Conservation (phyloP, 345 rosid genomes). For the Arabidopsis suecica region DNA sequence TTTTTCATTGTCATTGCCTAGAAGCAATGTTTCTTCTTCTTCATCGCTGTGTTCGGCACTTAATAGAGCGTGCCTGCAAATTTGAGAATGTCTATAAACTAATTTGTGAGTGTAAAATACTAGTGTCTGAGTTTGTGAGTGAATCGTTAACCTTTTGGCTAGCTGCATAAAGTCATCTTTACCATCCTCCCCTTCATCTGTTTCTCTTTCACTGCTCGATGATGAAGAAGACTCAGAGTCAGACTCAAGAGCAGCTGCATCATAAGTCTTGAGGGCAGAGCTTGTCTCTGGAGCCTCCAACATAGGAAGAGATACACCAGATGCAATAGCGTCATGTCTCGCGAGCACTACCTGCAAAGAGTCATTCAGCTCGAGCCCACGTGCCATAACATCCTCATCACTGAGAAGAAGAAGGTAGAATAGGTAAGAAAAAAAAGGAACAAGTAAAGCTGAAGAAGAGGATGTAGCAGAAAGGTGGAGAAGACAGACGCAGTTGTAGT, state of each 20-base stretch:
- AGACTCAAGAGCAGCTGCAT: conserved; percentile 40
- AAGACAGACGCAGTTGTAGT: conserved; percentile 77
- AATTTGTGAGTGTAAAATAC: neutral
- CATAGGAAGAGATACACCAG: conserved; percentile 66
- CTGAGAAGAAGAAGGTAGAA: conserved; percentile 53
- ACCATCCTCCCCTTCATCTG: conserved; percentile 73
- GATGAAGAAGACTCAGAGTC: conserved; percentile 50
- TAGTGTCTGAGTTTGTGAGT: conserved; percentile 5
- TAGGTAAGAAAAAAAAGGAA: neutral
- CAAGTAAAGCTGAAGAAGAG: neutral
- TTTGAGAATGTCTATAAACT: conserved; percentile 27
- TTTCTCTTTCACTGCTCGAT: conserved; percentile 47
- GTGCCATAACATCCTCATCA: conserved; percentile 85
- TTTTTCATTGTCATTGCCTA: conserved; percentile 22
- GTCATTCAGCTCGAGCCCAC: conserved; percentile 89
- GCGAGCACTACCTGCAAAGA: conserved; percentile 73
- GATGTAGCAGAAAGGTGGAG: conserved; percentile 1
- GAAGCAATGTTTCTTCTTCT: conserved; percentile 41
- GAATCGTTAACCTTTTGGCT: conserved; percentile 68
- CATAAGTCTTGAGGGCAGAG: conserved; percentile 45
- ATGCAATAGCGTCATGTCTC: conserved; percentile 81
- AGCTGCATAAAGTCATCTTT: conserved; percentile 87
- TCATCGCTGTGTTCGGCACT: conserved; percentile 30
- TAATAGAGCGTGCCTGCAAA: conserved; percentile 45
- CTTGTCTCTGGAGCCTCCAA: conserved; percentile 47